phyloP scores from a whole-genome alignment of 352 stramenopile genomes.

The Heterotrichella gracilis region DNA sequence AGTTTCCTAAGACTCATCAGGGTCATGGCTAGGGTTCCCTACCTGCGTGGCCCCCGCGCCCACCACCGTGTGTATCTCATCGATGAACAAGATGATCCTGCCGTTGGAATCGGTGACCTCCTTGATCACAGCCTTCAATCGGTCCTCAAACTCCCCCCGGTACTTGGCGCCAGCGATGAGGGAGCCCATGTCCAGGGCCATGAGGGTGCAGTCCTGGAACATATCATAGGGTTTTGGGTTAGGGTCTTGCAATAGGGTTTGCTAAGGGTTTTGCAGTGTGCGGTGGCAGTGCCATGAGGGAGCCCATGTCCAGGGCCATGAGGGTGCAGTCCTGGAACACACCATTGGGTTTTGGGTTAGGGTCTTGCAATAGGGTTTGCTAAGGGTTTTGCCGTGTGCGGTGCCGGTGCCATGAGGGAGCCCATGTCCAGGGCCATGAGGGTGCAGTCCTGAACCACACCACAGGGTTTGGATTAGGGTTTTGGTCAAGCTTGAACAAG shows the following conservation, averaged over 20 bases:
- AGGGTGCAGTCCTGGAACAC: constrained; percentile 50
- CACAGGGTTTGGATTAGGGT: no score
- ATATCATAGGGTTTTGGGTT: no score
- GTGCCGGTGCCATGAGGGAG: constrained; percentile 65
- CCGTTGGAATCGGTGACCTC: constrained; percentile 55
- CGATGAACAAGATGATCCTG: constrained; percentile 91
- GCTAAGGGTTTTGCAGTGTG: no score
- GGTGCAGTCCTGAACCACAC: no score
- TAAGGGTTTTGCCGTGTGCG: no score
- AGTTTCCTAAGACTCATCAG: no score
- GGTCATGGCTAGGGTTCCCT: no score
- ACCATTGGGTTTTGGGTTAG: no score
- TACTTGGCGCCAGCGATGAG: constrained; percentile 85
- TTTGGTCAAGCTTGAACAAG: no score
- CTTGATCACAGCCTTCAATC: constrained; percentile 65
- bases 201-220: constrained; percentile 45
- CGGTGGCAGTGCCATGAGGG: constrained; percentile 72
- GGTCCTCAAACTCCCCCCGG: constrained; percentile 86
- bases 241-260: no score
- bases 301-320: constrained; percentile 72
- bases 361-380: no score
- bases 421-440: constrained; percentile 79
- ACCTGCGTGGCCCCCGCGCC: constrained; percentile 57
- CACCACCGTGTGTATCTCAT: constrained; percentile 80
- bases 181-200: constrained; percentile 74